Percentiles rank a stretch among this genome's conserved stretches.
phyloP scores from a whole-genome alignment of 1,284 basidiomycete genomes.

The Pyrrhoderma noxium region DNA sequence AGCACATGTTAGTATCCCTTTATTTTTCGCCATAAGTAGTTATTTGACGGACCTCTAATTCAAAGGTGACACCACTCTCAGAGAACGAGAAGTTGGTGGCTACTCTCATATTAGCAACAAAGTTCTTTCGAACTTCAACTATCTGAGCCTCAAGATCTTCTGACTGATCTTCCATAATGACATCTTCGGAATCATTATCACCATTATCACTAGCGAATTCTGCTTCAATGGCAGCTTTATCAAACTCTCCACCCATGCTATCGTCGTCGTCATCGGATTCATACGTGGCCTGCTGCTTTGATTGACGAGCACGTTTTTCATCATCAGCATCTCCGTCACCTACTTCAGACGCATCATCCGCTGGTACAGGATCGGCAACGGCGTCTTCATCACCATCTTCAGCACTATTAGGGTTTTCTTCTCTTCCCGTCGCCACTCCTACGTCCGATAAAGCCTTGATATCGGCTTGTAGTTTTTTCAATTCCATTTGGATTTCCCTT shows the following conservation, averaged over 20 bases:
- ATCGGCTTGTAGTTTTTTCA: slow-evolving; percentile 82
- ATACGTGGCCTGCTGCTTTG: slow-evolving; percentile 48
- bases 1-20: background rate
- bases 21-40: no score
- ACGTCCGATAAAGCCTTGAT: slow-evolving; percentile 70
- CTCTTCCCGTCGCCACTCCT: slow-evolving; percentile 76
- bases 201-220: slow-evolving; percentile 48
- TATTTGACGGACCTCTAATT: slow-evolving; percentile 61
- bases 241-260: slow-evolving; percentile 42
- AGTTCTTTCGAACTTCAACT: slow-evolving; percentile 20
- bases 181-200: slow-evolving; percentile 43
- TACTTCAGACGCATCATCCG: slow-evolving; percentile 55
- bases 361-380: slow-evolving; percentile 29
- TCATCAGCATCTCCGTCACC: slow-evolving; percentile 61
- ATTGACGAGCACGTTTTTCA: slow-evolving; percentile 43
- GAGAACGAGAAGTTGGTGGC: slow-evolving; percentile 76
- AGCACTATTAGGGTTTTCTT: slow-evolving; percentile 35
- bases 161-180: slow-evolving; percentile 37
- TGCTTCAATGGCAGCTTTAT: slow-evolving; percentile 65
- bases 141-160: slow-evolving; percentile 32
- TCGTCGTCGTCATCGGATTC: slow-evolving; percentile 47
- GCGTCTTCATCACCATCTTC: slow-evolving; percentile 41
- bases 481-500: slow-evolving; percentile 81
- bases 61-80: slow-evolving; percentile 66
- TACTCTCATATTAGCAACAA: slow-evolving; percentile 36